Base-by-base conservation (phyloP, 305 asterid species). In the Fraxinus sp. region DNA sequence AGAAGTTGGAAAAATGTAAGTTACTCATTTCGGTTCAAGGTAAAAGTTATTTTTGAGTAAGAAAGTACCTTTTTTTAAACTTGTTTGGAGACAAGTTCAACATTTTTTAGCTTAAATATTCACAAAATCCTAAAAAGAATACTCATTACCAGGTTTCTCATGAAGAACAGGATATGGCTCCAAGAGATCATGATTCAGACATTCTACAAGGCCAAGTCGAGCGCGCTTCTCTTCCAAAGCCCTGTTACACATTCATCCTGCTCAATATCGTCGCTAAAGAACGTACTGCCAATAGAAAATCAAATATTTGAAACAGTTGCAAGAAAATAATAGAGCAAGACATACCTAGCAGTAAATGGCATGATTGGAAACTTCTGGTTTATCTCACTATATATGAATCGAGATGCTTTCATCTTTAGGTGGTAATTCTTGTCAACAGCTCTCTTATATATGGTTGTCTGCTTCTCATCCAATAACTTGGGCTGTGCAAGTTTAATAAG, bases 191-290 rank as follows among this genome's bases (percentile, higher is more conserved):
- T 95, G 99, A 86, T 91, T 92, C 62, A 96, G 95, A 84, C 98
- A 96, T 87, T 95, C 99, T 11, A 93, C 94, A 11, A 96, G 87
- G 74, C 99, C 99, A 77, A 96, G 82, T 30, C 97, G 95, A 79
- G 96, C 98, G 77, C 98, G 92, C 91, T 96, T 96, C 89, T 96
- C 99, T 87, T 96, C 98, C 93, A 96, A 92, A 81, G 95, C 98
- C 94, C 99, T 97, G 89, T 75, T 76, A 81, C 7, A 83, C 37
- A 62, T 66, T 33, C 22, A 83, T 28, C 33, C 7, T 5, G 20
- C 41, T 71, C 37, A 22, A 80, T 66, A 83, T 77, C 76, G 68
- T 13, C 5, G 36, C 64, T 64, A 55, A 37, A 72, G 41, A 80
- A 77, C 36, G 49, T 13, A n/a, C 30, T 26, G 10, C 39, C 57